Evolutionary conservation across 1,284 basidiomycete species (phyloP), one percentile per base, ranked within the genome.

Genomic region (Ustilago bromivora): DNA sequence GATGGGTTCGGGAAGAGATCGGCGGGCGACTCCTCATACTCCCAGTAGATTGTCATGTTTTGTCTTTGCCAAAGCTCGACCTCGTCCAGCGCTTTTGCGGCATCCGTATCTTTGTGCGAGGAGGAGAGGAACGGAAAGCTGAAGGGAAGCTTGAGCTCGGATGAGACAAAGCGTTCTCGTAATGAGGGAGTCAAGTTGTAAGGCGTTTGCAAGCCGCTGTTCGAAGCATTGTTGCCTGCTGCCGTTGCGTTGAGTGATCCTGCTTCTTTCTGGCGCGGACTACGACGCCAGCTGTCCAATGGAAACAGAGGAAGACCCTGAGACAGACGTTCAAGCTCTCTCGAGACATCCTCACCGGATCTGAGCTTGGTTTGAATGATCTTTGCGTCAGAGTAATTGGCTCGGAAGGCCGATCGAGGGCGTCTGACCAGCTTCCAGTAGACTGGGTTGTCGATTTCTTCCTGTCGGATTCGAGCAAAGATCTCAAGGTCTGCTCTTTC

Each of bases 51-150:
- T 28, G 60, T 64, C 53, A 75, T 32, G 31, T 75, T 63, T 41
- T 65, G 72, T 15, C 72, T 38, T 28, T 75, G 61, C 71, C 71
- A 74, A 6, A 66, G 13, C 36, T 70, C 59, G 51, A 68, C n/a
- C 36, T 62, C 38, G 2, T 57, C 64, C 19, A 11, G 15, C 4
- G 12, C 31, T 8, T 38, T 28, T 3, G 52, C 55, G 9, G 52
- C 34, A 23, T 61, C 47, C 4, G 11, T n/a, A 17, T 62, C 60
- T 23, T 47, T 66, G 17, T 40, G 34, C 23, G 55, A 57, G 15
- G 52, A 41, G 5, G 64, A 63, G 8, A 66, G 41, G 47, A 66
- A 71, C 1, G 70, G 70, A 31, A 71, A 35, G 40, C 55, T 19
- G 52, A 66, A 71, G 35, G 56, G 41, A 7, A 61, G 52, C 60